Base-by-base conservation (phyloP, 441 rosid genomes). In the Metrosideros polymorpha region DNA sequence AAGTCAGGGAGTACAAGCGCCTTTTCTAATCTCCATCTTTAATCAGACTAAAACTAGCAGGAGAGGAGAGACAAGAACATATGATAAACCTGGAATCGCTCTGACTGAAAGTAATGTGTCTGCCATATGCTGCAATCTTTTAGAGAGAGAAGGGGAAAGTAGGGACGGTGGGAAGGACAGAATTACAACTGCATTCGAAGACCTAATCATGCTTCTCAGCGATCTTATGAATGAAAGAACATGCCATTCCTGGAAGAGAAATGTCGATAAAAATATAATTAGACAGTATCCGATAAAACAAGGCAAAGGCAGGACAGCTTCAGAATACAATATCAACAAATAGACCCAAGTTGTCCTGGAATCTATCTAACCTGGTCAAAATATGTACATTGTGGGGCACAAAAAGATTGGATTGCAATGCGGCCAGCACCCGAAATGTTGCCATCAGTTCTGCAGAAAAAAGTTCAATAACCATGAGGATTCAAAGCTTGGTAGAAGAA, bases 71-170 rank as follows among this genome's bases (percentile, higher is more conserved):
- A 47, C 79, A 22, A 71, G 79, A 71, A 9, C 79, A 71, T 71
- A 71, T 10, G 86, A 83, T 75, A 54, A 87, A 94, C 99, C 99
- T 88, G 93, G 96, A 85, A 96, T 95, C n/a, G 99, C 99, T 91
- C 88, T 94, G 89, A 97, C 97, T 45, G 99, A 96, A 84, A 97
- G 90, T 88, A 97, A 92, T 49, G 94, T 92, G 91, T 97, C 99
- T 1, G 99, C 95, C 98, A 95, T 92, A 91, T 96, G 99, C 89
- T 94, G 98, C 95, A 92, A 94, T 93, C 99, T 92, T 89, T 90
- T 95, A 71, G 95, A 91, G 77, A 91, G 87, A 50, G 98, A 91
- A 24, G 91, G 91, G 17, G 98, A 95, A 87, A 96, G 95, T 56
- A 95, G 91, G 54, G 96, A 93, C 24, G 96, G 91, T 9, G 96